Base-by-base conservation (phyloP, 768 basidiomycete genomes). In the Suillus fuscotomentosus region DNA sequence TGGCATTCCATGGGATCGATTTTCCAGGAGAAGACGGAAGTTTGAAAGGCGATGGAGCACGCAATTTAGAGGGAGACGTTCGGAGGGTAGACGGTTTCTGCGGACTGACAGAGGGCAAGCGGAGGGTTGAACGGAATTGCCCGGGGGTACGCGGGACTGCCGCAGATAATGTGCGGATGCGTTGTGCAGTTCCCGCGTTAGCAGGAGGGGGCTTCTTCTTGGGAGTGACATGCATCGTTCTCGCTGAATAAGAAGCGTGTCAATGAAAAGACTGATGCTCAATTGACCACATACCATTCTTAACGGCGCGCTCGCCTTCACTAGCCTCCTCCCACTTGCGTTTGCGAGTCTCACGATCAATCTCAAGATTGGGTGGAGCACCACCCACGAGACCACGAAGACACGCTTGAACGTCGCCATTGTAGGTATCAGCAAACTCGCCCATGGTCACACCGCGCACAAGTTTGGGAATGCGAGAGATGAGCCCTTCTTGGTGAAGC, bases 391-490 rank as follows among this genome's bases (percentile, higher is more conserved):
- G 75, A 2, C 88, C 91, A 64, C 86, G 81, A 65, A 91, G 75
- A 47, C 89, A 89, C 10, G 84, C 85, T 70, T 91, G 89, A 31
- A 91, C 79, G 69, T 92, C 88, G 3, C 90, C 92, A 60, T 88
- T 81, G 76, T 92, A 93, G 71, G 89, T 91, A 65, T 86, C 84
- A 20, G 86, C 88, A 73, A 94, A 92, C 51, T 92, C 91, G 67
- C 85, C 85, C 83, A 94, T 86, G 15, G 86, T 85, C 74, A 93
- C 86, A 36, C 77, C 77, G 41, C 90, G 84, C 42, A 94, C 87
- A 67, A 88, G 85, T 69, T 87, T 90, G 0, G 91, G 92, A 39
- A 93, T 90, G 60, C 88, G 85, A 20, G 83, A 84, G 3, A 93
- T 84, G 63, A 87, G 87, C 0, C 86, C 86, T 71, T 93, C 90